phyloP scores from a whole-genome alignment of 768 basidiomycete species.

The Leucogyrophana mollusca region DNA sequence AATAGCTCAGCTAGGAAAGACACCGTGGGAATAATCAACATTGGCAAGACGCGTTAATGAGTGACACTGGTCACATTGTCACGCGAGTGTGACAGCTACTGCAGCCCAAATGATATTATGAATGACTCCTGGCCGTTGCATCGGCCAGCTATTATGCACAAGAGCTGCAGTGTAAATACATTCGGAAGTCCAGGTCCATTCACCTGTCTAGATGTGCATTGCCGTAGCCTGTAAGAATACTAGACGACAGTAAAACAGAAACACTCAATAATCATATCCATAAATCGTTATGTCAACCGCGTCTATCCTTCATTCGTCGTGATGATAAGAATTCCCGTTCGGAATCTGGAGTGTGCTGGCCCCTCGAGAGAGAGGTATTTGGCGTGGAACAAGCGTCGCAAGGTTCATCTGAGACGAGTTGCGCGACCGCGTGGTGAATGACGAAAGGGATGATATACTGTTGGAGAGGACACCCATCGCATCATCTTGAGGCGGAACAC shows the following conservation, averaged over 20 bases:
- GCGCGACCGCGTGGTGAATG: conserved; percentile 52
- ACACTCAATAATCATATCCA: no score
- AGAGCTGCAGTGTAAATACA: no score
- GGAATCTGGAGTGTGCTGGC: conserved; percentile 21
- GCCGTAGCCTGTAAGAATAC: no score
- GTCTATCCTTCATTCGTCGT: no score
- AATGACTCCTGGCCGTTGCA: no score
- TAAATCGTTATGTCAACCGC: no score
- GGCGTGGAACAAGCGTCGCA: conserved; percentile 50
- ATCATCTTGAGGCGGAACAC: conserved; percentile 13
- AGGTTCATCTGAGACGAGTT: conserved; percentile 68
- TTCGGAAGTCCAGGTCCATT: no score
- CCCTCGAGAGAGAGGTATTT: conserved; percentile 35
- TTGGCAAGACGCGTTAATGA: conserved; percentile 19
- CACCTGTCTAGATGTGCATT: no score
- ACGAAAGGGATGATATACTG: conserved; percentile 40
- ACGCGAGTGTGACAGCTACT: conserved; percentile 20
- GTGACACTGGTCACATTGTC: conserved; percentile 9
- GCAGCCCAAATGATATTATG: no score
- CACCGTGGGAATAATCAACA: conserved; percentile 27
- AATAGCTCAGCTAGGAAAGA: conserved; percentile 2
- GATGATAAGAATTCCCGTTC: no score
- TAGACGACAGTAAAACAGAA: no score
- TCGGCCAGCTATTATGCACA: no score
- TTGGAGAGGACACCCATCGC: conserved; percentile 19